Conservation (phyloP, 2,329 filamentous ascomycete genomes). For the Penicillium sp. region DNA sequence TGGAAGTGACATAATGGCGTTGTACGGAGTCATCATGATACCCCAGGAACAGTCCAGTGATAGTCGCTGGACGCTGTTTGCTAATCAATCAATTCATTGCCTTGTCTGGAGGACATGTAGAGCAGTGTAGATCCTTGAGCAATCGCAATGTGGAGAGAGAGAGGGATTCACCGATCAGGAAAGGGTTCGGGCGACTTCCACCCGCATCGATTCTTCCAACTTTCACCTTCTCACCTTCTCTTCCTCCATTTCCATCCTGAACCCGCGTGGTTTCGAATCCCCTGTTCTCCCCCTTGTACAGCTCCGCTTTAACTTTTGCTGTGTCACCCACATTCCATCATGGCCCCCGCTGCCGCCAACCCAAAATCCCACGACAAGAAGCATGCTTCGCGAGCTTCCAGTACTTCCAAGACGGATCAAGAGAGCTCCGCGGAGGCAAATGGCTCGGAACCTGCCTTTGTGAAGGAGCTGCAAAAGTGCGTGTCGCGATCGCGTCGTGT, state of each 20-base stretch:
- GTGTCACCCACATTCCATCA: constrained; percentile 35
- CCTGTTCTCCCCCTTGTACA: constrained; percentile 10
- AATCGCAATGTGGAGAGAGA: constrained; percentile 11
- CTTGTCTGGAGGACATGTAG: too few relatives aligned
- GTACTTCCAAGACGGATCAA: constrained; percentile 24
- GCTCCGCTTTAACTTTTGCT: constrained; percentile 12
- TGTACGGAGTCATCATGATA: constrained; percentile 10
- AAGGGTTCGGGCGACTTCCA: constrained; percentile 31
- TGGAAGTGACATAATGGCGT: neutral
- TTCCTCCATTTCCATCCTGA: constrained; percentile 5
- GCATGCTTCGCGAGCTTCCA: constrained; percentile 42
- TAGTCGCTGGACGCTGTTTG: too few relatives aligned
- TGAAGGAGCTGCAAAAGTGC: constrained; percentile 88
- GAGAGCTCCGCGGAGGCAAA: constrained; percentile 46
- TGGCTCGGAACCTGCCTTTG: constrained; percentile 66
- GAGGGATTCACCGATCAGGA: constrained; percentile 18
- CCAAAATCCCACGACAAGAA: constrained; percentile 64
- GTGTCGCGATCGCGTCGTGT: constrained; percentile 26
- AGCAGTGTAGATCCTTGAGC: too few relatives aligned
- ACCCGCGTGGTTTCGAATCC: neutral
- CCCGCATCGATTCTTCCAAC: constrained; percentile 28
- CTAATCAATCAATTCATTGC: too few relatives aligned
- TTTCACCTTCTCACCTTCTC: too few relatives aligned
- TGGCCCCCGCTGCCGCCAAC: constrained; percentile 58
- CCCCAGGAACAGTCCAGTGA: too few relatives aligned